Conservation (phyloP, 805 yeast genomes). For the Ogataea ganodermae region DNA sequence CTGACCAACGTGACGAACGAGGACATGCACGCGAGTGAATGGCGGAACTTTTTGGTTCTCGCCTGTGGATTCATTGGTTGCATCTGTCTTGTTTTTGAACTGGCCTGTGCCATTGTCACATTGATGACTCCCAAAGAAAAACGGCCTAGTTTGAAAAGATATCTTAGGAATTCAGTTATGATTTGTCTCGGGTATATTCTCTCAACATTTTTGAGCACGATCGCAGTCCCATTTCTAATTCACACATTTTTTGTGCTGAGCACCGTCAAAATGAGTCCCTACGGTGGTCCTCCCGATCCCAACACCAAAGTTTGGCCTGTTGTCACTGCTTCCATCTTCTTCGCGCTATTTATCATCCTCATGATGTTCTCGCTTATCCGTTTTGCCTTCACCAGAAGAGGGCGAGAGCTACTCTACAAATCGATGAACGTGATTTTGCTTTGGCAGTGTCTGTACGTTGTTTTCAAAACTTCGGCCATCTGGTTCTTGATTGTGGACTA, state of each 20-base stretch:
- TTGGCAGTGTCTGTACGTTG: constrained; percentile 49
- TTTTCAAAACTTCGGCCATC: constrained; percentile 44
- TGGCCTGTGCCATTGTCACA: constrained; percentile 7
- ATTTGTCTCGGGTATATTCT: constrained; percentile 38
- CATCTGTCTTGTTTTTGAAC: constrained; percentile 22
- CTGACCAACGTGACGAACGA: constrained; percentile 35
- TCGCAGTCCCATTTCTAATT: constrained; percentile 47
- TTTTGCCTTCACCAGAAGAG: constrained; percentile 29
- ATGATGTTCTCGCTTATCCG: constrained; percentile 38
- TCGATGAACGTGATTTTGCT: constrained; percentile 47
- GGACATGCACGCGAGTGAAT: constrained; percentile 20
- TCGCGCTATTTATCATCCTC: constrained; percentile 36
- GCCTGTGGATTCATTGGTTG: constrained; percentile 29
- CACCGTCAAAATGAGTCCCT: constrained; percentile 18
- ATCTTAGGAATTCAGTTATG: constrained; percentile 27
- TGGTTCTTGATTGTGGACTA: constrained; percentile 42
- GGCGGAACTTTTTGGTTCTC: constrained; percentile 48
- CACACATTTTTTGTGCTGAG: constrained; percentile 34
- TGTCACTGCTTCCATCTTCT: constrained; percentile 37
- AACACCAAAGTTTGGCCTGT: constrained; percentile 26
- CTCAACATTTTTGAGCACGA: constrained; percentile 36
- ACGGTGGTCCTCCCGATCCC: constrained; percentile 19
- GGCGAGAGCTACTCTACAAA: constrained; percentile 42
- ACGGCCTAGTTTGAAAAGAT: constrained; percentile 15
- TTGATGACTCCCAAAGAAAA: constrained; percentile 12